These are phyloP conservation scores for Cicer arietinum DNA, from an alignment of 306 rosid genomes.

Conservation along the genomic window DNA sequence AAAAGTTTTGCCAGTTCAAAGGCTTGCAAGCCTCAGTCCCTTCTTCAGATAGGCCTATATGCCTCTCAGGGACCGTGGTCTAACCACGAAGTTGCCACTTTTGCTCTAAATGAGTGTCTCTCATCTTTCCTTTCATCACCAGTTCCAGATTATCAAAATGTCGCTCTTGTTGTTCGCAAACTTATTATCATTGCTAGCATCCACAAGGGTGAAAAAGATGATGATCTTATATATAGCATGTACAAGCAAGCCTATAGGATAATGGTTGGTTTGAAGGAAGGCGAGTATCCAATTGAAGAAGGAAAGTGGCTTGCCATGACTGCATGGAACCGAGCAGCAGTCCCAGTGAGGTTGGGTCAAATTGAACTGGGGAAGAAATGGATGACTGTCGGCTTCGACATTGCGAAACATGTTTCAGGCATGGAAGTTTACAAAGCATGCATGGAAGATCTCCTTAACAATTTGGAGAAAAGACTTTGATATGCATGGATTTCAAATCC, in stretches of 20 bases:
- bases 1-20: conserved; percentile 69
- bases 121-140: conserved; percentile 76
- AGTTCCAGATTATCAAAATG: conserved; percentile 66
- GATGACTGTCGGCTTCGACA: conserved; percentile 80
- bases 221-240: conserved; percentile 71
- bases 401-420: conserved; percentile 78
- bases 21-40: conserved; percentile 70
- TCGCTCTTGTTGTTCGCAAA: conserved; percentile 78
- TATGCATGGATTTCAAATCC: conserved; percentile 40
- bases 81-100: conserved; percentile 78
- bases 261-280: conserved; percentile 90
- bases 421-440: conserved; percentile 82
- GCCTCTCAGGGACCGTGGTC: conserved; percentile 72
- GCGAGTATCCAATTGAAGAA: conserved; percentile 83
- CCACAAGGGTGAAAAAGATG: conserved; percentile 82
- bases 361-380: conserved; percentile 79
- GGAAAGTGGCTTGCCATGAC: conserved; percentile 97
- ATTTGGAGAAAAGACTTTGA: conserved; percentile 54
- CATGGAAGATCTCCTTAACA: conserved; percentile 76
- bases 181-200: conserved; percentile 70
- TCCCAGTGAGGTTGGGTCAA: conserved; percentile 82
- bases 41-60: conserved; percentile 78
- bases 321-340: conserved; percentile 92
- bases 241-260: conserved; percentile 79
- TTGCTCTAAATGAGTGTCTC: conserved; percentile 82